Conservation (phyloP, 106 monocot genomes). For the Phalaenopsis equestris region DNA sequence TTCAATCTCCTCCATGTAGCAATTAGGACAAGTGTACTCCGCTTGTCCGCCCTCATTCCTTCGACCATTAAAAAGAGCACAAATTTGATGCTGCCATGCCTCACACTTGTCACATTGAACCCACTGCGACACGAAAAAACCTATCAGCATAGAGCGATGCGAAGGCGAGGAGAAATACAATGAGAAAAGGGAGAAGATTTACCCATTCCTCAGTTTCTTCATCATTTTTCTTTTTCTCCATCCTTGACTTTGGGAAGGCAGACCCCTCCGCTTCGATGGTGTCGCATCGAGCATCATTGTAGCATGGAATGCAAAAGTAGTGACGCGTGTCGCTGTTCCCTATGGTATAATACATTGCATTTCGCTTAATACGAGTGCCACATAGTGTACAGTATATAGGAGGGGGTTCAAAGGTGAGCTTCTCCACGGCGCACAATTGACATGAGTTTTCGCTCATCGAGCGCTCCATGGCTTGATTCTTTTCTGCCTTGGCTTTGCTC, state of each 20-base stretch:
- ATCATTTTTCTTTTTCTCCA: slow-evolving; percentile 93
- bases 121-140: slow-evolving; percentile 43
- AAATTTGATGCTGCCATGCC: slow-evolving; percentile 96
- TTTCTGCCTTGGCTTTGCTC: slow-evolving; percentile 98
- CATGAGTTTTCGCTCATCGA: slow-evolving; percentile 94
- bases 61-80: slow-evolving; percentile 84
- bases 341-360: slow-evolving; percentile 80
- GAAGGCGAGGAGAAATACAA: not conserved
- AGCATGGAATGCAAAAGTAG: slow-evolving; percentile 80
- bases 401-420: slow-evolving; percentile 92
- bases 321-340: slow-evolving; percentile 73
- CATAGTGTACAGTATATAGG: slow-evolving; percentile 97
- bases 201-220: slow-evolving; percentile 98
- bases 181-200: slow-evolving; percentile 7
- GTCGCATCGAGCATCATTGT: slow-evolving; percentile 86
- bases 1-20: slow-evolving; percentile 68
- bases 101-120: slow-evolving; percentile 96
- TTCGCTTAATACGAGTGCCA: slow-evolving; percentile 95
- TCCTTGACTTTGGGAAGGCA: slow-evolving; percentile 45
- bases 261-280: slow-evolving; percentile 72
- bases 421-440: slow-evolving; percentile 89
- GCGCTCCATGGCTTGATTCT: slow-evolving; percentile 88
- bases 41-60: slow-evolving; percentile 88
- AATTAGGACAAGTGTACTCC: slow-evolving; percentile 90
- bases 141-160: not conserved